Evolutionary conservation across 345 rosid species (phyloP).

Genomic region (Rhizophora mangle): DNA sequence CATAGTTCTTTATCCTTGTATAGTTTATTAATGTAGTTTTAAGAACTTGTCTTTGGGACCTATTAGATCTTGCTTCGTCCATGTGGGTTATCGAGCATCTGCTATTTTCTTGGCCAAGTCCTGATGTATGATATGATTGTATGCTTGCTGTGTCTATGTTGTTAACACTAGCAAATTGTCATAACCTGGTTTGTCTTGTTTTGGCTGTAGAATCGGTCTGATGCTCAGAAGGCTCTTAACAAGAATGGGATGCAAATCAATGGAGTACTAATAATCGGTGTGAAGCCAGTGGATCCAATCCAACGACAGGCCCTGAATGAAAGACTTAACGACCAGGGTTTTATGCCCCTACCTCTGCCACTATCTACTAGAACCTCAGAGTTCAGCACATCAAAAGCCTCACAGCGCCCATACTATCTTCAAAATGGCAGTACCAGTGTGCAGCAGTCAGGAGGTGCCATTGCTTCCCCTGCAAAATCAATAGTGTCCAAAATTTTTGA

Average conservation of each 20-base stretch:
- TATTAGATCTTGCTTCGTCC: neutral
- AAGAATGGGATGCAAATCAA: conserved; percentile 85
- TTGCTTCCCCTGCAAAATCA: conserved; percentile 87
- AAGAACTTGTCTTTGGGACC: neutral
- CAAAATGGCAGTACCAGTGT: conserved; percentile 60
- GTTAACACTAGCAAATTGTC: conserved; percentile 4
- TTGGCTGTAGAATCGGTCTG: conserved; percentile 63
- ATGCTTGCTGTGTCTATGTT: neutral
- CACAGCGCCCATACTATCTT: conserved; percentile 51
- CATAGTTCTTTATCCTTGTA: neutral
- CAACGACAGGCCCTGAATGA: conserved; percentile 71
- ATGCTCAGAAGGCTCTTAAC: conserved; percentile 88
- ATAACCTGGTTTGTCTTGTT: conserved; percentile 4
- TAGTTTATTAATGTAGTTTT: neutral
- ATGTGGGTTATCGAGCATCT: neutral
- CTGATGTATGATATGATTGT: neutral
- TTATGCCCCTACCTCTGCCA: conserved; percentile 69
- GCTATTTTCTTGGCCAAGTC: neutral
- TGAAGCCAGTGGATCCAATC: conserved; percentile 83
- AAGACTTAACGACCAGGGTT: conserved; percentile 72
- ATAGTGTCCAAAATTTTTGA: conserved; percentile 75
- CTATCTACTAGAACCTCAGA: conserved; percentile 46
- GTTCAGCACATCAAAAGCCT: conserved; percentile 33
- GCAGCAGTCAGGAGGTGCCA: conserved; percentile 56
- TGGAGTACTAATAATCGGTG: conserved; percentile 78